phyloP scores from a whole-genome alignment of 371 early-diverging fungal genomes.

The Lichtheimia ornata region DNA sequence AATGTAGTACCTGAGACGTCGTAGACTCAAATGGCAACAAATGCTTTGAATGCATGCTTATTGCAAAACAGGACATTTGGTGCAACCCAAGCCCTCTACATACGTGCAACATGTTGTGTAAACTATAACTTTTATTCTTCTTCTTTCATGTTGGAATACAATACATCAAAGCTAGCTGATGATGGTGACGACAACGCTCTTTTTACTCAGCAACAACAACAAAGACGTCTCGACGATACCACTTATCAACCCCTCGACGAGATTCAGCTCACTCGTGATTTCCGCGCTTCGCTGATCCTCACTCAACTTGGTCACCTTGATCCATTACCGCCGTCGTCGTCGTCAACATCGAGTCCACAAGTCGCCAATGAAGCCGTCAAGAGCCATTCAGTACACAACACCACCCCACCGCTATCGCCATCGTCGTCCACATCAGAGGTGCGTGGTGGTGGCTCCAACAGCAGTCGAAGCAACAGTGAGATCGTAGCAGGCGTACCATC shows the following conservation, averaged over 20 bases:
- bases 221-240: background rate
- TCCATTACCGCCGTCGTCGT: background rate
- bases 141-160: background rate
- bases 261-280: constrained; percentile 37
- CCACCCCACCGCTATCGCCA: constrained; percentile 14
- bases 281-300: constrained; percentile 48
- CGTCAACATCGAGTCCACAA: background rate
- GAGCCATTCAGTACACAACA: background rate
- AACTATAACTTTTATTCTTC: no score
- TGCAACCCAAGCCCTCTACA: no score
- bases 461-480: constrained; percentile 8
- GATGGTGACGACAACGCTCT: background rate
- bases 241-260: constrained; percentile 31
- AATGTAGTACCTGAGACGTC: no score
- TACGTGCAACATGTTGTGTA: no score
- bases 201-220: background rate
- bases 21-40: no score
- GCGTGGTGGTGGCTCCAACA: background rate
- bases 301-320: constrained; percentile 27
- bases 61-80: no score
- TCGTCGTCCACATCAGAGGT: constrained; percentile 9
- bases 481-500: background rate
- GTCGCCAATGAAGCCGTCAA: background rate
- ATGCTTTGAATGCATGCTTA: no score
- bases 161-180: constrained; percentile 2